phyloP scores from a whole-genome alignment of 345 rosid species.

The Lepidium sativum region DNA sequence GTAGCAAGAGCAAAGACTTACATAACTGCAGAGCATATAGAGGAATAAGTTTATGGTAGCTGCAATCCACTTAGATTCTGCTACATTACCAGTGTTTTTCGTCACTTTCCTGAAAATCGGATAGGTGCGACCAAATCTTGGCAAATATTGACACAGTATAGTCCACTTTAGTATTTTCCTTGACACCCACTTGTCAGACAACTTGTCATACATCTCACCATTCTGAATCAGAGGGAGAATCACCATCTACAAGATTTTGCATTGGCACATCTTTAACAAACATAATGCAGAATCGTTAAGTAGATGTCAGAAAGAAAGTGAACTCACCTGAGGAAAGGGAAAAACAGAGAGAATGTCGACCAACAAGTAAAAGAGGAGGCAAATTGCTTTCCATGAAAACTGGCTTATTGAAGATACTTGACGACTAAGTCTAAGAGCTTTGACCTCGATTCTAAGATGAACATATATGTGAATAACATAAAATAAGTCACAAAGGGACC shows the following conservation, averaged over 20 bases:
- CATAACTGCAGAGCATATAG: slow-evolving; percentile 16
- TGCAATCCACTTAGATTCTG: slow-evolving; percentile 15
- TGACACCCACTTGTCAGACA: background rate
- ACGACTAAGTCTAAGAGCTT: slow-evolving; percentile 11
- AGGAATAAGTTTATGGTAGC: slow-evolving; percentile 20
- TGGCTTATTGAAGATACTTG: background rate
- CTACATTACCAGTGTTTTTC: slow-evolving; percentile 7
- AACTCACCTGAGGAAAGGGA: slow-evolving; percentile 23
- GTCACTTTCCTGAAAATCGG: slow-evolving; percentile 10
- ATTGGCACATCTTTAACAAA: background rate
- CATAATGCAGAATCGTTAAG: background rate
- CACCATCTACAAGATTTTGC: slow-evolving; percentile 16
- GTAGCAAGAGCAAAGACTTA: background rate
- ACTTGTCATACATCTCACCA: no score
- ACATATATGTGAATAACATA: slow-evolving; percentile 9
- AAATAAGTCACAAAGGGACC: slow-evolving; percentile 8
- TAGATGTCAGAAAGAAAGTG: background rate
- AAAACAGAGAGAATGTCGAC: slow-evolving; percentile 14
- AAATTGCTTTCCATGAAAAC: background rate
- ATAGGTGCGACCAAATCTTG: slow-evolving; percentile 14
- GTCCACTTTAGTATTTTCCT: background rate
- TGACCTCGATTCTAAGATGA: background rate
- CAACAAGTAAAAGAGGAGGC: background rate
- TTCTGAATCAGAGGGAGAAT: background rate
- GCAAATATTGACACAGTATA: slow-evolving; percentile 11